These are phyloP conservation scores for Chaetomium strumarium DNA, from an alignment of 2,329 filamentous ascomycete genomes.

Conservation along the genomic window DNA sequence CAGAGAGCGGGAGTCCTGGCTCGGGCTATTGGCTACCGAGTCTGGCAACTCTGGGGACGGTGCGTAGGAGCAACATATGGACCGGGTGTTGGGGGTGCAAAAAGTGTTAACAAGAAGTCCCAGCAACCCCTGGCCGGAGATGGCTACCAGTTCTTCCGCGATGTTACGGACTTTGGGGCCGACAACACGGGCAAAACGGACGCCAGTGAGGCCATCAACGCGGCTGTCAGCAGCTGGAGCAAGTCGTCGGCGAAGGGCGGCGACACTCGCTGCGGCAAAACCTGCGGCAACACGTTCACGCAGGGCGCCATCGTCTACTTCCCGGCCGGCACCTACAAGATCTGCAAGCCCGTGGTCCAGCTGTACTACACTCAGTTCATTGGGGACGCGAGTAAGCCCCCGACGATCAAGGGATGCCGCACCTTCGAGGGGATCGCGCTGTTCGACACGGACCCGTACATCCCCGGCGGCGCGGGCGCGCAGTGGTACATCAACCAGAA, in stretches of 20 bases:
- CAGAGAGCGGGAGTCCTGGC: not conserved
- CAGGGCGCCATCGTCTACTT: constrained; percentile 66
- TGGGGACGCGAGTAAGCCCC: constrained; percentile 54
- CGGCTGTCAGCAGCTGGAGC: constrained; percentile 21
- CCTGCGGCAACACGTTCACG: constrained; percentile 40
- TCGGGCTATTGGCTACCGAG: not conserved
- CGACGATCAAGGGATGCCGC: constrained; percentile 48
- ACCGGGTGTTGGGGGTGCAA: not conserved
- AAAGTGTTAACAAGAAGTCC: too few species aligned
- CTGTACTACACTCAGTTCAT: constrained; percentile 68
- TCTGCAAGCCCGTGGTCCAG: constrained; percentile 58
- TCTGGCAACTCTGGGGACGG: not conserved
- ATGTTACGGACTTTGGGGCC: constrained; percentile 38
- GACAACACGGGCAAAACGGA: constrained; percentile 30
- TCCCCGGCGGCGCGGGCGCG: not conserved
- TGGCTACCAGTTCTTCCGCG: constrained; percentile 31
- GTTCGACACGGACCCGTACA: constrained; percentile 43
- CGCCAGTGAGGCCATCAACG: constrained; percentile 31
- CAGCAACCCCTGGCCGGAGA: constrained; percentile 1
- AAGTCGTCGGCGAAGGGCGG: constrained; percentile 25
- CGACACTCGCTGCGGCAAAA: constrained; percentile 50
- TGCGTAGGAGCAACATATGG: too few species aligned
- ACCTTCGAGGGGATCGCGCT: constrained; percentile 43
- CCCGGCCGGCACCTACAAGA: constrained; percentile 61
- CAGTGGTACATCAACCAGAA: constrained; percentile 31